A percentile compares a stretch with the other conserved stretches of the same genome.
Evolutionary conservation across 2,329 filamentous ascomycete genomes (phyloP).

Genomic region (Cordyceps tenuipes): DNA sequence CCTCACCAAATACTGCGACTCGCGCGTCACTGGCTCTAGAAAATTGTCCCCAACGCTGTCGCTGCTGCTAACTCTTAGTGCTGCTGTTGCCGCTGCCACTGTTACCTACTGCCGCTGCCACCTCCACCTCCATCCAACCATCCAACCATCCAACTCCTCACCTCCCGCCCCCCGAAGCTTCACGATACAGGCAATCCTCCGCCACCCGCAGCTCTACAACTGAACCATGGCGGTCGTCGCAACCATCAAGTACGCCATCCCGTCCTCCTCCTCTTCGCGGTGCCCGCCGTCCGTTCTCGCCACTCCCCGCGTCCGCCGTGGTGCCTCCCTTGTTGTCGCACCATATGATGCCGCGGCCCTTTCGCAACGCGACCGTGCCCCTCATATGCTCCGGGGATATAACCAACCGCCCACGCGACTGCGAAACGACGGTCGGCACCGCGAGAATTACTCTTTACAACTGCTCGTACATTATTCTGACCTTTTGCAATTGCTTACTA

Average conservation of each 20-base stretch:
- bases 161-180: slow-evolving; percentile 7
- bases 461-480: not conserved
- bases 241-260: slow-evolving; percentile 51
- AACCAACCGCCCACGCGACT: not conserved
- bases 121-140: not conserved
- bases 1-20: not conserved
- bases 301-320: not conserved
- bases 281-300: slow-evolving; percentile 7
- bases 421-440: not conserved
- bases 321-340: slow-evolving; percentile 13
- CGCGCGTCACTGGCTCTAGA: not conserved
- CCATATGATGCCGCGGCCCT: slow-evolving; percentile 8
- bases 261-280: slow-evolving; percentile 13
- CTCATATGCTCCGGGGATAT: slow-evolving; percentile 4
- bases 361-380: slow-evolving; percentile 7
- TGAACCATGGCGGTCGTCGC: slow-evolving; percentile 50
- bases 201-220: slow-evolving; percentile 28
- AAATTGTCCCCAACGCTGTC: not conserved
- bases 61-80: not conserved
- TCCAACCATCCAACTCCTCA: slow-evolving; percentile 9
- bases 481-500: slow-evolving; percentile 29
- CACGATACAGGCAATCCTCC: slow-evolving; percentile 20
- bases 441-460: not conserved
- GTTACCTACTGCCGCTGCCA: slow-evolving; percentile 5
- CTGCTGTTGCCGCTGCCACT: not conserved